Evolutionary conservation across 1,139 yeast species (phyloP).

Genomic region (Yamadazyma blattariae): DNA sequence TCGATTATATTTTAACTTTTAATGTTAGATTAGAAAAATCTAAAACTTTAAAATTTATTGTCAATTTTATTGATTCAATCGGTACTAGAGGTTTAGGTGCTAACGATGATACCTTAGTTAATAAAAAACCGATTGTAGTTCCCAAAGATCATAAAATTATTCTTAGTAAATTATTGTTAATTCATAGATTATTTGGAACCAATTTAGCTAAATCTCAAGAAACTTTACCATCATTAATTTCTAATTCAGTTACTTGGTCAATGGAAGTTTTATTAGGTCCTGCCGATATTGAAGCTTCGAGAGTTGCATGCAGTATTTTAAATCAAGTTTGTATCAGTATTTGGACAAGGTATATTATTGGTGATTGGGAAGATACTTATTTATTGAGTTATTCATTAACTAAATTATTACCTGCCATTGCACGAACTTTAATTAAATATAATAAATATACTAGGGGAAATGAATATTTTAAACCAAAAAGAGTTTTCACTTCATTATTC

Average conservation of each 20-base stretch:
- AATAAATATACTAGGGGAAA: slow-evolving; percentile 52
- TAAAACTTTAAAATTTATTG: slow-evolving; percentile 37
- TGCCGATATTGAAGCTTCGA: slow-evolving; percentile 54
- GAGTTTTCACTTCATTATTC: slow-evolving; percentile 65
- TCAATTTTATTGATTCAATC: slow-evolving; percentile 46
- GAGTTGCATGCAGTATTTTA: slow-evolving; percentile 61
- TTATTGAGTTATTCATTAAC: slow-evolving; percentile 45
- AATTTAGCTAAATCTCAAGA: slow-evolving; percentile 35
- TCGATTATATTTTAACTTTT: slow-evolving; percentile 52
- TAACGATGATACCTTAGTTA: slow-evolving; percentile 29
- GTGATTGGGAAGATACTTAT: slow-evolving; percentile 19
- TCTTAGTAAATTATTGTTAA: slow-evolving; percentile 55
- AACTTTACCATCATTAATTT: slow-evolving; percentile 44
- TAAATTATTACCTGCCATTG: slow-evolving; percentile 50
- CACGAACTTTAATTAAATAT: slow-evolving; percentile 51
- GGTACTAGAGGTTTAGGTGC: slow-evolving; percentile 55
- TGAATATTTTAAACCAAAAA: slow-evolving; percentile 54
- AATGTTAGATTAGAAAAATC: slow-evolving; percentile 35
- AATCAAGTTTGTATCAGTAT: slow-evolving; percentile 44
- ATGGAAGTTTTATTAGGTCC: slow-evolving; percentile 55
- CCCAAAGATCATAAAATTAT: slow-evolving; percentile 53
- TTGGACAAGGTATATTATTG: slow-evolving; percentile 29
- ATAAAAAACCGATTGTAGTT: slow-evolving; percentile 27
- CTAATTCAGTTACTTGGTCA: slow-evolving; percentile 59
- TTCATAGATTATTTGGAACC: slow-evolving; percentile 56